Evolutionary conservation across 2,329 filamentous ascomycete species (phyloP).

Genomic region (Juglanconis sp.): DNA sequence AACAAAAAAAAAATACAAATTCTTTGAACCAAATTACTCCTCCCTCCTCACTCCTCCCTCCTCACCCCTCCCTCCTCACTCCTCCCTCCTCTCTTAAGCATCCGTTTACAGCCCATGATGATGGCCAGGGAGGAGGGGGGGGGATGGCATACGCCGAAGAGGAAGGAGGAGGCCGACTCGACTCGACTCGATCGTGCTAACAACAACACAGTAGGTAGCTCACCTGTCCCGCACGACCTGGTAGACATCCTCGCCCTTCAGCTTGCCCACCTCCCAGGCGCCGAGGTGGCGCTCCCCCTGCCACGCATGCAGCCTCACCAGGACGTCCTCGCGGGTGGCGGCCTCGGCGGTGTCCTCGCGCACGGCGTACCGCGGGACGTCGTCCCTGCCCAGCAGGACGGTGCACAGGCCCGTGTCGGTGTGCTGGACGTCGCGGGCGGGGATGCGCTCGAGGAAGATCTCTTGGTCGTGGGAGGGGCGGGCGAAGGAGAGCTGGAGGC

Average conservation of each 20-base stretch:
- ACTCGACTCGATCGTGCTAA: not conserved
- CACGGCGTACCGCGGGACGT: constrained; percentile 8
- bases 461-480: constrained; percentile 6
- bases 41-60: too few species aligned
- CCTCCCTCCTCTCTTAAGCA: too few species aligned
- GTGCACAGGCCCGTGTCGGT: constrained; percentile 13
- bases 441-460: constrained; percentile 13
- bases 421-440: constrained; percentile 11
- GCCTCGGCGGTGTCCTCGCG: not conserved
- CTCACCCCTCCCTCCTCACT: too few species aligned
- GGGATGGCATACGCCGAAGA: too few species aligned
- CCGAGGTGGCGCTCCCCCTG: constrained; percentile 18
- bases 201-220: not conserved
- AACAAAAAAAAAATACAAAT: too few species aligned
- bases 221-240: constrained; percentile 1
- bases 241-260: constrained; percentile 11
- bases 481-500: constrained; percentile 17
- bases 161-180: too few species aligned
- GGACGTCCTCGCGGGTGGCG: not conserved
- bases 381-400: constrained; percentile 7
- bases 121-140: too few species aligned
- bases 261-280: constrained; percentile 18
- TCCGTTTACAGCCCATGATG: too few species aligned
- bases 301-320: constrained; percentile 20
- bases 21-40: too few species aligned